Conservation (phyloP, 192 early-diverging fungal genomes). For the Rhizophagus clarus region DNA sequence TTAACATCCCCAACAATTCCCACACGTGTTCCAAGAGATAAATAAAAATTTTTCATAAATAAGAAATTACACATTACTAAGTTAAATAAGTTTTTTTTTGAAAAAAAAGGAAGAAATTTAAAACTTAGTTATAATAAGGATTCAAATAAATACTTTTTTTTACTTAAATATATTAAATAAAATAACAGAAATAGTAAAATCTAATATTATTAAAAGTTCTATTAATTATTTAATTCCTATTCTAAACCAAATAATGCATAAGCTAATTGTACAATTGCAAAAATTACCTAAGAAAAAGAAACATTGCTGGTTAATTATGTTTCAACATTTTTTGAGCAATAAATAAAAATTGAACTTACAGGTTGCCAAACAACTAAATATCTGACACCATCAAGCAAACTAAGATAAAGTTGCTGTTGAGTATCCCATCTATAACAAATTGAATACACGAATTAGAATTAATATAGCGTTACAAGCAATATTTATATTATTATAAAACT, state of each 20-base stretch:
- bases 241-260: conserved; percentile 52
- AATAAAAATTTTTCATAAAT: too few species aligned
- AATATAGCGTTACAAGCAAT: not conserved
- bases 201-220: not conserved
- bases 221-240: conserved; percentile 17
- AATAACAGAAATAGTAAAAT: not conserved
- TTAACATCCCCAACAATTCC: too few species aligned
- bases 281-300: conserved; percentile 41
- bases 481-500: conserved; percentile 23
- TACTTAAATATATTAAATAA: too few species aligned
- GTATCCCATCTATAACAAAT: conserved; percentile 57
- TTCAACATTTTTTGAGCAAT: not conserved
- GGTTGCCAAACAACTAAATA: conserved; percentile 57
- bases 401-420: conserved; percentile 63
- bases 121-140: too few species aligned
- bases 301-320: not conserved
- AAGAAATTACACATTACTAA: too few species aligned
- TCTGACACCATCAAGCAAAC: conserved; percentile 60
- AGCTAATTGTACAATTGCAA: conserved; percentile 43
- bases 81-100: too few species aligned
- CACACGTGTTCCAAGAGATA: too few species aligned
- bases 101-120: too few species aligned
- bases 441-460: not conserved
- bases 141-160: too few species aligned
- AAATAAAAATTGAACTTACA: conserved; percentile 36